Conservation (phyloP, 495 filamentous ascomycete genomes). For the Penicillium cinerascens region DNA sequence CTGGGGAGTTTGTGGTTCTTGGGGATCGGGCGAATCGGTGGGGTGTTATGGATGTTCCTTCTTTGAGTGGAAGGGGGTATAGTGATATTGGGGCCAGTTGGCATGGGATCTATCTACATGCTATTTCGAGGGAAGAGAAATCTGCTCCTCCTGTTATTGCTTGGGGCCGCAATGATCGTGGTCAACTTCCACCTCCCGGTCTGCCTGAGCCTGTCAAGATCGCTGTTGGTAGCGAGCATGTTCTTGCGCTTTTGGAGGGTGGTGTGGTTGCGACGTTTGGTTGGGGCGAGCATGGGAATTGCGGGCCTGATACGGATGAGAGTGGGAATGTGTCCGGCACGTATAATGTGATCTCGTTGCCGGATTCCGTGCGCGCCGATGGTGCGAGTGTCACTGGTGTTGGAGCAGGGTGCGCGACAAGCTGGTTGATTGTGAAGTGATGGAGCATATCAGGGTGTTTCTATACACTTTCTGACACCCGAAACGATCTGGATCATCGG, state of each 20-base stretch:
- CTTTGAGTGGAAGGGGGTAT: conserved; percentile 21
- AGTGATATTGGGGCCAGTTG: conserved; percentile 64
- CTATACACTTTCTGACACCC: background rate
- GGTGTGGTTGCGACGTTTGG: conserved; percentile 73
- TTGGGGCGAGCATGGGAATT: conserved; percentile 98
- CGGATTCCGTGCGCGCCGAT: conserved; percentile 19
- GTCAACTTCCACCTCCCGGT: conserved; percentile 64
- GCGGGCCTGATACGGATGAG: conserved; percentile 62
- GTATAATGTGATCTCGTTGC: conserved; percentile 58
- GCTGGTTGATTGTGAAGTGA: conserved; percentile 61
- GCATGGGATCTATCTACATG: conserved; percentile 71
- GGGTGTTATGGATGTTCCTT: conserved; percentile 46
- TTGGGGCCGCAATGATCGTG: conserved; percentile 79
- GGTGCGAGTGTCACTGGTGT: conserved; percentile 47
- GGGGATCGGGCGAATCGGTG: conserved; percentile 63
- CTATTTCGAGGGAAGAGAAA: background rate
- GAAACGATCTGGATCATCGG: background rate
- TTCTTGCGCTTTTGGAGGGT: conserved; percentile 59
- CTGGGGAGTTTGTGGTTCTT: conserved; percentile 57
- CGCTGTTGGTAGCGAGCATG: conserved; percentile 86
- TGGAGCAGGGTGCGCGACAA: conserved; percentile 86
- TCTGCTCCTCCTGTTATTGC: conserved; percentile 20
- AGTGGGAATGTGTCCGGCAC: conserved; percentile 61
- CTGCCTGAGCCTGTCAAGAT: conserved; percentile 53
- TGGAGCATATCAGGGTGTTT: background rate